Base-by-base conservation (phyloP, 1,284 basidiomycete species). In the Sparassis latifolia region DNA sequence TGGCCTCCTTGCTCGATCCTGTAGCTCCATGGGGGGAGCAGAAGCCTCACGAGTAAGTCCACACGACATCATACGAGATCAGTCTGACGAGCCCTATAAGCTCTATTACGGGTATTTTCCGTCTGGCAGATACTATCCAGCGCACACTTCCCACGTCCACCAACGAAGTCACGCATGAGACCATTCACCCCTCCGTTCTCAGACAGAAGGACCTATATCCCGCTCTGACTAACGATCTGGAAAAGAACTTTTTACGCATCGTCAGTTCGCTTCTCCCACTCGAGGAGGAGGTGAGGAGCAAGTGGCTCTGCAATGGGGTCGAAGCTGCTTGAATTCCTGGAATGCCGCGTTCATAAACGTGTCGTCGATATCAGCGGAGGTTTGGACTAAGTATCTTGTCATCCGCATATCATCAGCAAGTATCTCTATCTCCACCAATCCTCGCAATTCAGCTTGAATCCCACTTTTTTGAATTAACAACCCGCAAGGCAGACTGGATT, bases 11-110 rank as follows among this genome's bases (percentile, higher is more conserved):
- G 30, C 67, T 74, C 1, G 64, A 72, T 9, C 82, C 85, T 1
- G 72, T 72, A 3, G 73, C 73, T 4, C 70, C 72, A 10, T 87
- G 84, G 82, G 85, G 84, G 20, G 61, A 69, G 42, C 81, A 80
- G 52, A 62, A 63, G 32, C 77, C 80, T 12, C 84, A 87, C 55
- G 66, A 83, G 84, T 84, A 55, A 59, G 78, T 58, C 10, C 7
- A 42, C 3, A 42, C 38, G 12, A 43, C 40, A 31, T 39, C 44
- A 33, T 45, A 52, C 33, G 46, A 47, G 33, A 29, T 20, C 10
- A 5, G 4, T 6, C n/a, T 38, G 28, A 53, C 44, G 51, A 32
- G 7, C 31, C 41, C 9, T 46, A 37, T 30, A 44, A 86, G 79
- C 55, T 74, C 82, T 27, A 51, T 58, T 7, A 74, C 68, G 0